Base-by-base conservation (phyloP, 495 filamentous ascomycete species). In the Tuber indicum region DNA sequence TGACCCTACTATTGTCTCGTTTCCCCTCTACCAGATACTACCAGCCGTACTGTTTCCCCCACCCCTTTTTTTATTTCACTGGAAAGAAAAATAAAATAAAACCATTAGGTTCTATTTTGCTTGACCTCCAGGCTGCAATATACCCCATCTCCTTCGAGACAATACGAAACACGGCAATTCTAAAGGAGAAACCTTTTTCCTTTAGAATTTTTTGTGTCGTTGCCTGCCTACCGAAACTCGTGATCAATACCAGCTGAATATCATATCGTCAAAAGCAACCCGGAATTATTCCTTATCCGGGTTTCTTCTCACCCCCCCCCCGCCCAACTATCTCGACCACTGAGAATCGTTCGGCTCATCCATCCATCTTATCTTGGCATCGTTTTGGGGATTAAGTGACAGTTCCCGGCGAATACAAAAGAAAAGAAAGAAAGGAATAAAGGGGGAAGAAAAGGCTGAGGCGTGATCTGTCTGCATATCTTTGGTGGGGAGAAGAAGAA, bases 311-410 rank as follows among this genome's bases (percentile, higher is more conserved):
- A 66, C 58, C 26, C 52, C 49, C 23, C 44, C 45, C 49, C 49
- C 23, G 8, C 2, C 5, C 21, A n/a, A 52, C 58, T 73, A 71
- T 72, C 46, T 76, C 62, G 36, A 66, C 39, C 77, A 46, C 75
- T 47, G 45, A 42, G 44, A 75, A 23, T 49, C 58, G 23, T 26
- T 23, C 69, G 70, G 39, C 43, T 69, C 49, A 72, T 58, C 72
- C 70, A 76, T 26, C 52, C 26, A 58, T 12, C 72, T 58, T 78
- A 58, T 69, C 62, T 75, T 72, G 76, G 70, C 32, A 71, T 62
- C 47, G 46, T 79, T 73, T 42, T 43, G 66, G 62, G 73, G 47
- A 76, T 49, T 74, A 80, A 76, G 73, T 80, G 74, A 80, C 14
- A 19, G 17, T 66, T 17, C 58, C 14, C 26, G 12, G 5, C 26